Base-by-base conservation (phyloP, 2,329 filamentous ascomycete species). In the Diplodia intermedia region DNA sequence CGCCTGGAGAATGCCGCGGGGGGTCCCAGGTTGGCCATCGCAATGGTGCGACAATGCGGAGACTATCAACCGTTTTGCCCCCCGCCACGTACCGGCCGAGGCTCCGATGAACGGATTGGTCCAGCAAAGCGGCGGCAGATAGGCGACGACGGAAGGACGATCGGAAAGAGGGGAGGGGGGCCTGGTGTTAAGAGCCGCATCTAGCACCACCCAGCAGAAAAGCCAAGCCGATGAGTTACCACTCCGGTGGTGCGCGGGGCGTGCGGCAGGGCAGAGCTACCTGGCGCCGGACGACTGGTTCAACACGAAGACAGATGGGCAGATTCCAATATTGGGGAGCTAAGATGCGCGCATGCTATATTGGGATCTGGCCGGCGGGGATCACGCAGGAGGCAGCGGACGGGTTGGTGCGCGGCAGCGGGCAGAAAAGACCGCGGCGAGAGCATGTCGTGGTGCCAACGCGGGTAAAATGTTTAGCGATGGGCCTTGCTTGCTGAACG, bases 141-240 rank as follows among this genome's bases (percentile, higher is more conserved):
- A 18, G 43, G 36, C 36, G 43, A 31, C 14, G 23, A 31, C 14
- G 14, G 26, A 60, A 60, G 9, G 14, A 8, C 20, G n/a, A 47
- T 38, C 40, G 26, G 9, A 38, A 56, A 36, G 47, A 52, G 40
- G 18, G 23, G 29, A 40, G 14, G 38, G 26, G 20, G 18, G 55
- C 12, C 15, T 43, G n/a, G 4, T 20, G n/a, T 2, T 2, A 36
- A 49, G 60, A 63, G 60, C 60, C 60, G 60, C 60, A 52, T 38
- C 60, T 12, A 52, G 60, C 60, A 52, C 31, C 60, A 29, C 31
- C 60, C 47, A 63, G 60, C 60, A 38, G 31, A 63, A 49, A 63
- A 63, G 60, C 60, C 60, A 63, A 63, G 60, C n/a, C 60, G 43
- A 63, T 63, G 60, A 63, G 60, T 31, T 63, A 63, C 60, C 60